Evolutionary conservation across 257 asterid species (phyloP).

Genomic region (Salvia rosmarinus): DNA sequence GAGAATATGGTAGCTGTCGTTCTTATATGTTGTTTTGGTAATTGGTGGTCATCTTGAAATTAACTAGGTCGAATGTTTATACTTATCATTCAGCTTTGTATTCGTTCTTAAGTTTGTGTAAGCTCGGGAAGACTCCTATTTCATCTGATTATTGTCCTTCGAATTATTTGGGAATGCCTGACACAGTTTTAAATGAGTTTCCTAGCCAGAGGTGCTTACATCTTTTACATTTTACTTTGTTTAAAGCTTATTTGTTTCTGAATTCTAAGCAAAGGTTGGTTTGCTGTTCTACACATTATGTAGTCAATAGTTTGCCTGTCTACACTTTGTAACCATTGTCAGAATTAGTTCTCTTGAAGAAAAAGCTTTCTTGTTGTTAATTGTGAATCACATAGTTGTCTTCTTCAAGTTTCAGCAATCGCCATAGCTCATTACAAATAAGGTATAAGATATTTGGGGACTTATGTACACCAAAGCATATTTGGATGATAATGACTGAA

Average conservation of each 20-base stretch:
- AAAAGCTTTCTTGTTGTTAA: constrained; percentile 21
- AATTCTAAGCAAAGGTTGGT: background rate
- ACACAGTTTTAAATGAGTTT: background rate
- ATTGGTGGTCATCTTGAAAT: constrained; percentile 26
- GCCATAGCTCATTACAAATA: constrained; percentile 2
- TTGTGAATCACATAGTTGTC: constrained; percentile 12
- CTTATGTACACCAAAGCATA: constrained; percentile 14
- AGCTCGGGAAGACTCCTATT: constrained; percentile 8
- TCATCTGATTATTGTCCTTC: background rate
- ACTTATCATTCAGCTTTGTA: background rate
- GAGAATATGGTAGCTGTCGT: constrained; percentile 34
- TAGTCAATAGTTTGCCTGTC: constrained; percentile 21
- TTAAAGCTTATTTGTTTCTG: background rate
- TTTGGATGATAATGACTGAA: constrained; percentile 1
- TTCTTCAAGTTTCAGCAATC: constrained; percentile 21
- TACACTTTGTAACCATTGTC: constrained; percentile 7
- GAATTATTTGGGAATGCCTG: constrained; percentile 10
- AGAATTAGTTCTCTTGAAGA: constrained; percentile 31
- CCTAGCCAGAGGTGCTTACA: constrained; percentile 16
- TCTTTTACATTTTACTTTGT: constrained; percentile 5
- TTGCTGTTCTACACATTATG: background rate
- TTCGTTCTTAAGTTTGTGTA: background rate
- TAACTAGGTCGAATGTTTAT: constrained; percentile 13
- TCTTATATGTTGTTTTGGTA: constrained; percentile 31
- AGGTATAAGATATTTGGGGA: constrained; percentile 17